phyloP scores from a whole-genome alignment of 352 stramenopile genomes.

The Phytophthora pini region DNA sequence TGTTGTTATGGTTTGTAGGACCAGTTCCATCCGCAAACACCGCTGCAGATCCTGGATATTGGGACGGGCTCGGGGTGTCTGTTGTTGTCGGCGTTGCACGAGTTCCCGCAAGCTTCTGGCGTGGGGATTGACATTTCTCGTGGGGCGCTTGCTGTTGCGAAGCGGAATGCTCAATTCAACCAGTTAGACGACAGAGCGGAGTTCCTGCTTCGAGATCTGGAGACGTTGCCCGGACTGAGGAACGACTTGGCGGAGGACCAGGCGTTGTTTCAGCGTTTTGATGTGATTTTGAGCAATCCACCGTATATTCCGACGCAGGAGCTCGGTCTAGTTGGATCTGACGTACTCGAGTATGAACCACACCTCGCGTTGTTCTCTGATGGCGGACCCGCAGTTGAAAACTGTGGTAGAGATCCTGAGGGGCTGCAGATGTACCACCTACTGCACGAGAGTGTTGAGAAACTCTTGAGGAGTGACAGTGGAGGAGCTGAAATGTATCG shows the following conservation, averaged over 20 bases:
- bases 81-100: constrained; percentile 61
- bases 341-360: constrained; percentile 73
- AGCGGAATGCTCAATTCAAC: constrained; percentile 52
- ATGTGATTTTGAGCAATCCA: constrained; percentile 78
- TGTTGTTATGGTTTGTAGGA: constrained; percentile 25
- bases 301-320: constrained; percentile 74
- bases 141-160: constrained; percentile 56
- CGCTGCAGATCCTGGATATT: constrained; percentile 69
- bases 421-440: constrained; percentile 65
- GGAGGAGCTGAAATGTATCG: not conserved
- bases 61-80: constrained; percentile 78
- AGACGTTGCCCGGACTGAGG: constrained; percentile 17
- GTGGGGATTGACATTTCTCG: constrained; percentile 69
- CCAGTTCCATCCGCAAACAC: constrained; percentile 44
- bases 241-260: constrained; percentile 23
- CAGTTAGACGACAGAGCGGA: constrained; percentile 24
- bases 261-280: constrained; percentile 51
- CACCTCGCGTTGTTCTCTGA: constrained; percentile 78
- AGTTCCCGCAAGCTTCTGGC: constrained; percentile 63
- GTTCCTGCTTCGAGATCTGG: constrained; percentile 42
- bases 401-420: constrained; percentile 24
- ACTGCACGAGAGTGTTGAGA: constrained; percentile 39
- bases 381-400: constrained; percentile 24
- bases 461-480: constrained; percentile 34
- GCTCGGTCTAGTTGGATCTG: constrained; percentile 55